phyloP scores from a whole-genome alignment of 2,329 filamentous ascomycete species.

The Cercospora zeina region DNA sequence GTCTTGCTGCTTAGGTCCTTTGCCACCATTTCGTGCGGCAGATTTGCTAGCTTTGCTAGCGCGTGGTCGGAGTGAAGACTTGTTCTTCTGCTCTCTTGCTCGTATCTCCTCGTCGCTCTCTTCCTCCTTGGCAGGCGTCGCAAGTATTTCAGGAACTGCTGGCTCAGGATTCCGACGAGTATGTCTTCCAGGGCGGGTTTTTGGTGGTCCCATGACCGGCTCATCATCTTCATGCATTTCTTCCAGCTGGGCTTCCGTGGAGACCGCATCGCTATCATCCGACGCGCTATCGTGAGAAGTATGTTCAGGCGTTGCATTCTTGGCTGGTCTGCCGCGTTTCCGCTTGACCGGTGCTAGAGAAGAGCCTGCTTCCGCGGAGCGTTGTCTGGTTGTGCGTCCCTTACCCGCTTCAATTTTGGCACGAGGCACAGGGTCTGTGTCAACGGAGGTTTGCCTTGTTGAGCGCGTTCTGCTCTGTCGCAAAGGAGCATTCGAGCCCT shows the following conservation, averaged over 20 bases:
- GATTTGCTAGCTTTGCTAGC: constrained; percentile 37
- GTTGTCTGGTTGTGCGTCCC: constrained; percentile 19
- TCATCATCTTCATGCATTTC: constrained; percentile 15
- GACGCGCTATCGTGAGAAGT: constrained; percentile 28
- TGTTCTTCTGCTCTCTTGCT: constrained; percentile 36
- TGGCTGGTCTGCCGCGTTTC: constrained; percentile 28
- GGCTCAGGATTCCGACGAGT: constrained; percentile 12
- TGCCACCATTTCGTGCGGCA: constrained; percentile 31
- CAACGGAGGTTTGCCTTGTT: constrained; percentile 21
- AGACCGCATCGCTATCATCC: constrained; percentile 13
- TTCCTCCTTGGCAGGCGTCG: constrained; percentile 27
- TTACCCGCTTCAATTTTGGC: constrained; percentile 5
- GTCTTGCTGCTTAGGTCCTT: constrained; percentile 31
- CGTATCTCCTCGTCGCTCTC: constrained; percentile 31
- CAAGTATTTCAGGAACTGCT: constrained; percentile 14
- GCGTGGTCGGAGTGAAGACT: constrained; percentile 40
- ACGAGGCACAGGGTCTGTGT: neutral
- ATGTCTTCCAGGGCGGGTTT: constrained; percentile 7
- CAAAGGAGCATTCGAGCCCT: constrained; percentile 3
- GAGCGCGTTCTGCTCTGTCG: constrained; percentile 7
- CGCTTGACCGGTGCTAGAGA: constrained; percentile 31
- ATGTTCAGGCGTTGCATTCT: constrained; percentile 21
- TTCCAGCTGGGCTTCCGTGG: constrained; percentile 15
- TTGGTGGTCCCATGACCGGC: constrained; percentile 14
- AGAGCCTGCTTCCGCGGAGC: constrained; percentile 26